Conservation (phyloP, 805 yeast genomes). For the Zygosaccharomyces gambellarensis region DNA sequence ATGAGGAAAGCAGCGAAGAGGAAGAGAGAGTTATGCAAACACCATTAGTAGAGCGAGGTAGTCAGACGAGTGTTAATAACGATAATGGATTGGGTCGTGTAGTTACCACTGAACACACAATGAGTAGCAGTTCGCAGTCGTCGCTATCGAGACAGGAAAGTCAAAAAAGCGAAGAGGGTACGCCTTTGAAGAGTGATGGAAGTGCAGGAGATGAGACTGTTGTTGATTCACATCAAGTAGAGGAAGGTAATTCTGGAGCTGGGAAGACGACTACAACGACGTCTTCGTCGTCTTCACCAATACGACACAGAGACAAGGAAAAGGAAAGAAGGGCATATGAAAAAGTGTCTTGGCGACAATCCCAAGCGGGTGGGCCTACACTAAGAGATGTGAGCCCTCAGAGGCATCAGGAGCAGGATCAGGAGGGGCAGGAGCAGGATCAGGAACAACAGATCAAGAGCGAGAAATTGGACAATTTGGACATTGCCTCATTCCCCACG, state of each 20-base stretch:
- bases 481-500: constrained; percentile 79
- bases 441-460: background rate
- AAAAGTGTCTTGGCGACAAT: constrained; percentile 3
- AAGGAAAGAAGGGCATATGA: background rate
- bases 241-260: background rate
- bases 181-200: constrained; percentile 5
- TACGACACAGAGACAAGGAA: constrained; percentile 1
- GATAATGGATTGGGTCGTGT: constrained; percentile 6
- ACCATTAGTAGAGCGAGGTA: background rate
- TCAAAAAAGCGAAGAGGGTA: background rate
- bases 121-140: constrained; percentile 22
- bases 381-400: constrained; percentile 2
- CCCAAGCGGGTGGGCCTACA: background rate
- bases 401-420: background rate
- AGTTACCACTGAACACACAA: constrained; percentile 17
- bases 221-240: constrained; percentile 4
- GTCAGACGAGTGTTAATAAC: background rate
- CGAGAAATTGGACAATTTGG: constrained; percentile 17
- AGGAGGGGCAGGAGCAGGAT: background rate
- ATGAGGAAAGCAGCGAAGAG: background rate
- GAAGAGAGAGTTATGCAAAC: background rate
- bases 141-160: constrained; percentile 12
- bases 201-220: constrained; percentile 11
- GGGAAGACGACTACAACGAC: background rate
- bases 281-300: background rate